Percentiles rank a stretch among this genome's conserved stretches.
phyloP scores from a whole-genome alignment of 2,329 filamentous ascomycete genomes.

The Claviceps fusiformis region DNA sequence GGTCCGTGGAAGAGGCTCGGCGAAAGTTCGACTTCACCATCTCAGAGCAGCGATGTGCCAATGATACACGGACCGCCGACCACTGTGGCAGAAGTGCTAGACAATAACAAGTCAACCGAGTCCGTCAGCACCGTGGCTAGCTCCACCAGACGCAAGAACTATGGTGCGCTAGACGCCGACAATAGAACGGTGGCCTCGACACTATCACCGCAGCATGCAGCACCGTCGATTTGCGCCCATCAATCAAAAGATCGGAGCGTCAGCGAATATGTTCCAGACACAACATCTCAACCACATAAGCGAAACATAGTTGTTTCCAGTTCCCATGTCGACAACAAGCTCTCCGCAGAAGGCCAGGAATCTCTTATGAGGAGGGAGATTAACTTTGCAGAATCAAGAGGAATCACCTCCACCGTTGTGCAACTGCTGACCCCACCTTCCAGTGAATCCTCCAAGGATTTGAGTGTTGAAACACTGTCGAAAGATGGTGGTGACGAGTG shows the following conservation, averaged over 20 bases:
- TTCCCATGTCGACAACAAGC: conserved; percentile 32
- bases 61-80: conserved; percentile 14
- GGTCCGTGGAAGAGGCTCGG: conserved; percentile 50
- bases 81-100: conserved; percentile 35
- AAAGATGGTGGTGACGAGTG: conserved; percentile 40
- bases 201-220: conserved; percentile 4
- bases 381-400: conserved; percentile 66
- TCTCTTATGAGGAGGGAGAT: conserved; percentile 57
- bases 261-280: conserved; percentile 75
- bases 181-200: conserved; percentile 17
- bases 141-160: conserved; percentile 44
- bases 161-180: conserved; percentile 24
- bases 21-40: conserved; percentile 31
- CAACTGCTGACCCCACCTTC: conserved; percentile 69
- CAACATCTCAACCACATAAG: conserved; percentile 52
- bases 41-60: conserved; percentile 13
- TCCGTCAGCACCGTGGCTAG: conserved; percentile 29
- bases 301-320: conserved; percentile 63
- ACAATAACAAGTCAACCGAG: conserved; percentile 38
- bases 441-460: conserved; percentile 51
- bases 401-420: conserved; percentile 46
- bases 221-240: conserved; percentile 10
- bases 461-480: conserved; percentile 25
- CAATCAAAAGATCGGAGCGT: conserved; percentile 69
- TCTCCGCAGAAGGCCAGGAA: conserved; percentile 24